Evolutionary conservation across 2,329 filamentous ascomycete species (phyloP).

Genomic region (Diaporthe citriasiana): DNA sequence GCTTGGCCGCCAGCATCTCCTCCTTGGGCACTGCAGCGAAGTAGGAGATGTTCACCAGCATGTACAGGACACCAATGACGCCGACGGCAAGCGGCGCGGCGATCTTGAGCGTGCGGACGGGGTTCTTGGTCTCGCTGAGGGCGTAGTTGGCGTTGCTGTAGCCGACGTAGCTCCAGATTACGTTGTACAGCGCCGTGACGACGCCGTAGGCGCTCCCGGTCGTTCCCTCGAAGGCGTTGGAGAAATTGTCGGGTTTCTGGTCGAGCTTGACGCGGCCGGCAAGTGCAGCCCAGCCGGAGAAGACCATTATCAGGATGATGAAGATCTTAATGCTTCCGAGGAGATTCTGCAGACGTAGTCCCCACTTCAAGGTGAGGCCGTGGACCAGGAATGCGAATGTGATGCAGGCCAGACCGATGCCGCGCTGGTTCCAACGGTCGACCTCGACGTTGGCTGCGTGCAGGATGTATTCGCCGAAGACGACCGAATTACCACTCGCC

Average conservation of each 20-base stretch:
- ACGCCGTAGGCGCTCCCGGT: conserved; percentile 18
- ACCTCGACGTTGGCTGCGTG: conserved; percentile 67
- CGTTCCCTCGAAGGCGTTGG: conserved; percentile 75
- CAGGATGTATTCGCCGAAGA: conserved; percentile 69
- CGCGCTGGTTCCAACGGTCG: conserved; percentile 45
- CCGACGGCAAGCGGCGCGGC: conserved; percentile 72
- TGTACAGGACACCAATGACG: conserved; percentile 74
- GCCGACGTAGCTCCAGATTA: conserved; percentile 78
- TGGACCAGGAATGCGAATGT: conserved; percentile 69
- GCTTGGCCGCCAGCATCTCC: conserved; percentile 75
- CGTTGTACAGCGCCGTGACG: conserved; percentile 76
- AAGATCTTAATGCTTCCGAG: conserved; percentile 75
- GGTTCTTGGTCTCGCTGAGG: conserved; percentile 78
- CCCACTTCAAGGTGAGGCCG: conserved; percentile 68
- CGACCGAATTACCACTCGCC: conserved; percentile 60
- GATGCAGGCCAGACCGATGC: conserved; percentile 68
- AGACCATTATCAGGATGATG: conserved; percentile 71
- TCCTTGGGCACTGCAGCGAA: conserved; percentile 77
- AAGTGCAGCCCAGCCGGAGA: conserved; percentile 72
- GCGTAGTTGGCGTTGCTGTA: conserved; percentile 78
- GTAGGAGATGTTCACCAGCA: conserved; percentile 75
- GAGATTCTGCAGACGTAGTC: conserved; percentile 71
- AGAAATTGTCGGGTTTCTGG: conserved; percentile 51
- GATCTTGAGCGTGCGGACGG: conserved; percentile 74
- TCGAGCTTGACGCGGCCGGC: conserved; percentile 52